Conservation (phyloP, 2,329 filamentous ascomycete species). For the Botryotinia narcissicola region DNA sequence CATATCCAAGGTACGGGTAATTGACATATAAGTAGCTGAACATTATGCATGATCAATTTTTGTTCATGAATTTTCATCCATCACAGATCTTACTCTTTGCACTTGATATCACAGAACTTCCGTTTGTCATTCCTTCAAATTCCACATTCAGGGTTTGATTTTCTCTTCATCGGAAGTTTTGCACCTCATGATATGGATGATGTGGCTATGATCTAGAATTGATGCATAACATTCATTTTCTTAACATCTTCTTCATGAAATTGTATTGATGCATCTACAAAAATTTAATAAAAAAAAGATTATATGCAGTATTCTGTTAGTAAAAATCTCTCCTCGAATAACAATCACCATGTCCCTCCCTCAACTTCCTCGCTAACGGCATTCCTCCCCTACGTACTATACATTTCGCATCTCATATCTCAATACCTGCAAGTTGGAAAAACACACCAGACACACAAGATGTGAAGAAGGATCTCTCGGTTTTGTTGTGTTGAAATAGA, state of each 20-base stretch:
- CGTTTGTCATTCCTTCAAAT: not conserved
- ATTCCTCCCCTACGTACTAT: not conserved
- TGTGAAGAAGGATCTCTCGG: fast-evolving
- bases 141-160: not conserved
- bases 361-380: not conserved
- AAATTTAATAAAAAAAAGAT: too few relatives aligned
- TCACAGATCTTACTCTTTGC: too few relatives aligned
- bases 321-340: not conserved
- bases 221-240: not conserved
- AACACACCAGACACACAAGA: not conserved
- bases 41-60: not conserved
- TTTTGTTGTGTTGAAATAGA: not conserved
- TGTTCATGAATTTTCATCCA: not conserved
- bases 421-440: not conserved
- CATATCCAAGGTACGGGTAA: too few relatives aligned
- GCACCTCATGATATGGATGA: not conserved
- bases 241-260: not conserved
- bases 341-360: not conserved
- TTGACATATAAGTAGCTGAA: not conserved
- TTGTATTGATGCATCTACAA: too few relatives aligned
- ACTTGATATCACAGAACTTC: not conserved
- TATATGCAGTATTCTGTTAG: too few relatives aligned
- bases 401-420: not conserved
- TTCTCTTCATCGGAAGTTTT: not conserved
- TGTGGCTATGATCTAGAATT: not conserved